Base-by-base conservation (phyloP, 2,329 filamentous ascomycete species). In the Alternaria ventricosa region DNA sequence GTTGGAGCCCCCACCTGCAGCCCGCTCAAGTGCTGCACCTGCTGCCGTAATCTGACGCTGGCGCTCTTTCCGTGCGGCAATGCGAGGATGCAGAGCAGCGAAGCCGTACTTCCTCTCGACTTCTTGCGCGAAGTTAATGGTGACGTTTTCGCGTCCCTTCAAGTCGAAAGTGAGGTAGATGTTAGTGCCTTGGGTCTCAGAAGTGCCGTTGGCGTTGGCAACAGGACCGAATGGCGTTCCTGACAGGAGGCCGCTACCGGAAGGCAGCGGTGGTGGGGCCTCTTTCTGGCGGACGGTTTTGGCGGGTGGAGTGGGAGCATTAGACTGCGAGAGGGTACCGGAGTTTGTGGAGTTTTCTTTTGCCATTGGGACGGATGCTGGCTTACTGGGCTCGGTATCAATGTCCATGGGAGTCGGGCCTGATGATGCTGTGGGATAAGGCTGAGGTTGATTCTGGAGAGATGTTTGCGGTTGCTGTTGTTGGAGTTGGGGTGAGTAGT, bases 71-170 rank as follows among this genome's bases (percentile, higher is more conserved):
- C 96, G 93, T 30, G 94, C 94, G 2, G 96, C 96, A 66, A 96
- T 86, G 8, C 94, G 91, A 28, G 96, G 96, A 77, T 98, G 94
- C 36, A 98, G 85, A 0, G 95, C 96, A 65, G 96, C 94, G 85
- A 95, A 97, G 23, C 96, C 96, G 78, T 97, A 98, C 66, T 91
- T 92, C 67, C 96, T 94, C 80, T 97, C 93, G 11, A 96, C 96
- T 80, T 98, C 86, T 47, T 93, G 92, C 74, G 95, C 94, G 69
- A 98, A 97, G 79, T 98, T 98, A 81, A 99, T 89, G 65, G 96
- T 95, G 70, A 95, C 93, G 78, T 97, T 97, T 36, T 88, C 91
- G 71, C 92, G 89, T 44, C 93, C 92, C 61, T 90, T 88, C 43
- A 99, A 86, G 0, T 92, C 89, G 61, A 99, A 90, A 59, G 92